phyloP scores from a whole-genome alignment of 2,329 filamentous ascomycete species.

The Boeremia lycopersici region DNA sequence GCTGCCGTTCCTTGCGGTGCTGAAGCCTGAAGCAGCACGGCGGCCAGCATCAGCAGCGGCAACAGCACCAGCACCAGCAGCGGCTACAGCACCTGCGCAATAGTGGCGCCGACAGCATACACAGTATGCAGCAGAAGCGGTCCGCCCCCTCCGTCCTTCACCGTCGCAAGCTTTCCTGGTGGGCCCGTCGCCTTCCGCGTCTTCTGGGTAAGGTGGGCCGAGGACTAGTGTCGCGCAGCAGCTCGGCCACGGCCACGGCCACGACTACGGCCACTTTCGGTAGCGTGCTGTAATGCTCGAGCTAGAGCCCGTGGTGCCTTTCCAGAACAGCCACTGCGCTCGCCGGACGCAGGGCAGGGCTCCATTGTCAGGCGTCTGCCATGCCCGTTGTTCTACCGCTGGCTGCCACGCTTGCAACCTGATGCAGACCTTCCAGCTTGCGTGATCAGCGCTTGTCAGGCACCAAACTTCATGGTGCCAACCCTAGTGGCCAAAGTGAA shows the following conservation, averaged over 20 bases:
- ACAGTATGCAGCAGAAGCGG: background rate
- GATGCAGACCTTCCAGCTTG: constrained; percentile 15
- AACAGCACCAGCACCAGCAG: background rate
- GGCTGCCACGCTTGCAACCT: constrained; percentile 14
- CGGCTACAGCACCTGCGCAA: background rate
- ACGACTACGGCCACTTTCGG: constrained; percentile 11
- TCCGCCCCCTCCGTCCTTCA: constrained; percentile 14
- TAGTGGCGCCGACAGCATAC: background rate
- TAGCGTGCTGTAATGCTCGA: constrained; percentile 25
- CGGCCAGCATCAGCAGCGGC: background rate
- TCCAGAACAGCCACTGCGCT: constrained; percentile 29
- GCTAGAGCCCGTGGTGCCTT: constrained; percentile 29
- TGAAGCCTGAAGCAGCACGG: background rate
- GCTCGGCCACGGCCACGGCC: constrained; percentile 19
- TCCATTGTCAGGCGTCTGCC: constrained; percentile 20
- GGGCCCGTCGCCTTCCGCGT: constrained; percentile 18
- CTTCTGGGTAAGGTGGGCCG: constrained; percentile 30
- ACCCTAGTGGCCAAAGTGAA: constrained; percentile 40
- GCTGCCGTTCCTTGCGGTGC: background rate
- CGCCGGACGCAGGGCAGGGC: constrained; percentile 25
- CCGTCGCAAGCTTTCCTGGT: constrained; percentile 21
- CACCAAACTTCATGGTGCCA: constrained; percentile 26
- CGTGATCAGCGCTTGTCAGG: constrained; percentile 25
- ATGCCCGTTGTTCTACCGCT: constrained; percentile 20
- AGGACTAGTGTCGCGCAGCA: constrained; percentile 22